A percentile compares a stretch with the other conserved stretches of the same genome.
These are phyloP conservation scores for Bipolaris oryzae DNA, from an alignment of 2,329 filamentous ascomycete species.

Conservation along the genomic window DNA sequence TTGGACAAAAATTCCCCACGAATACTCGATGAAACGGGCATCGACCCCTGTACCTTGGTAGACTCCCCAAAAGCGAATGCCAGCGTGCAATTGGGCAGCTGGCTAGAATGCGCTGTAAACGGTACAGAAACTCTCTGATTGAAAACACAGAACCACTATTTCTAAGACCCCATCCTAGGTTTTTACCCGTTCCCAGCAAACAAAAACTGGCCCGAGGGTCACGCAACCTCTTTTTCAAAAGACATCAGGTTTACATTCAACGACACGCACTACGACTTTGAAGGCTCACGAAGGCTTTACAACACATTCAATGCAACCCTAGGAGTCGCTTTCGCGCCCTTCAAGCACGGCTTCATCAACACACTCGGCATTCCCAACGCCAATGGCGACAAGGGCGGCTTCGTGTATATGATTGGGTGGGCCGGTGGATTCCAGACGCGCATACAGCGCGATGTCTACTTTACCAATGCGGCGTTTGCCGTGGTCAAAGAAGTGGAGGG, in stretches of 20 bases:
- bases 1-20: slow-evolving; percentile 1
- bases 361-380: slow-evolving; percentile 37
- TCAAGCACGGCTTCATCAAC: slow-evolving; percentile 39
- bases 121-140: slow-evolving; percentile 15
- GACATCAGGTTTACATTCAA: slow-evolving; percentile 43
- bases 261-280: slow-evolving; percentile 40
- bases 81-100: slow-evolving; percentile 37
- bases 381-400: slow-evolving; percentile 41
- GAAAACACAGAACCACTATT: rapidly evolving
- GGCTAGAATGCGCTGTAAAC: slow-evolving; percentile 43
- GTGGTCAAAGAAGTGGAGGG: slow-evolving; percentile 34
- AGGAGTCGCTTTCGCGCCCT: slow-evolving; percentile 33
- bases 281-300: slow-evolving; percentile 35
- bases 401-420: slow-evolving; percentile 44
- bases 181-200: slow-evolving; percentile 45
- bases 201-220: slow-evolving; percentile 34
- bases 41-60: slow-evolving; percentile 34
- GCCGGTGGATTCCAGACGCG: slow-evolving; percentile 35
- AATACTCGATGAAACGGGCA: background rate
- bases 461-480: slow-evolving; percentile 40
- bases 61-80: slow-evolving; percentile 32
- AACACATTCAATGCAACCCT: slow-evolving; percentile 37
- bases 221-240: slow-evolving; percentile 31
- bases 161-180: slow-evolving; percentile 15
- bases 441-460: slow-evolving; percentile 33